Conservation (phyloP, 2,329 filamentous ascomycete species). For the Macroventuria anomochaeta region DNA sequence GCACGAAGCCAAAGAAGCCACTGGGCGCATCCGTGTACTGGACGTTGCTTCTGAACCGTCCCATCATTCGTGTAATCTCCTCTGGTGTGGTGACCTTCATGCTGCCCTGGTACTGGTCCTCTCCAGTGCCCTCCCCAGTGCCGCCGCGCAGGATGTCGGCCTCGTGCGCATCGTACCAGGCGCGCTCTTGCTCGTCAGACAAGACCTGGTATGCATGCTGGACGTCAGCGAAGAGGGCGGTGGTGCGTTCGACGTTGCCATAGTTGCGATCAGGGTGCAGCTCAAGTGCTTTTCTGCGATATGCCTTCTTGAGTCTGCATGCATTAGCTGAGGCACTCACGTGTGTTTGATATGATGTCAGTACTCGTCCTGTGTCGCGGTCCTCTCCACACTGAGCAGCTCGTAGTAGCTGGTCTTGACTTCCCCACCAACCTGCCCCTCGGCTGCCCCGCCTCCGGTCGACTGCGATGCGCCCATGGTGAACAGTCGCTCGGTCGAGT, state of each 20-base stretch:
- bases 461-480: slow-evolving; percentile 58
- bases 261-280: slow-evolving; percentile 95
- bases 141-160: slow-evolving; percentile 78
- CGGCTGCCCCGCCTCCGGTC: slow-evolving; percentile 34
- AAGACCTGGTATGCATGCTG: slow-evolving; percentile 96
- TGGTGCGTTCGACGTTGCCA: slow-evolving; percentile 82
- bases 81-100: slow-evolving; percentile 79
- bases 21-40: slow-evolving; percentile 79
- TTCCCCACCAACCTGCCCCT: slow-evolving; percentile 19
- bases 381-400: slow-evolving; percentile 74
- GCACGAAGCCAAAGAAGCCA: slow-evolving; percentile 84
- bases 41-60: slow-evolving; percentile 78
- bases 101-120: slow-evolving; percentile 68
- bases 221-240: slow-evolving; percentile 85
- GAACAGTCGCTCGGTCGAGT: slow-evolving; percentile 15
- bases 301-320: slow-evolving; percentile 88
- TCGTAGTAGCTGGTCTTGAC: slow-evolving; percentile 84
- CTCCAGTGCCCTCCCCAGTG: slow-evolving; percentile 56
- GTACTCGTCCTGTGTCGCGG: slow-evolving; percentile 82
- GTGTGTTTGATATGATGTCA: neutral
- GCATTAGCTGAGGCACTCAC: slow-evolving; percentile 4
- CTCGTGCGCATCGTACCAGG: slow-evolving; percentile 97
- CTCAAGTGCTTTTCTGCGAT: slow-evolving; percentile 87
- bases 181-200: slow-evolving; percentile 91
- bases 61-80: slow-evolving; percentile 78